These are phyloP conservation scores for Solanum pennellii DNA, from an alignment of 257 asterid genomes.

Conservation along the genomic window DNA sequence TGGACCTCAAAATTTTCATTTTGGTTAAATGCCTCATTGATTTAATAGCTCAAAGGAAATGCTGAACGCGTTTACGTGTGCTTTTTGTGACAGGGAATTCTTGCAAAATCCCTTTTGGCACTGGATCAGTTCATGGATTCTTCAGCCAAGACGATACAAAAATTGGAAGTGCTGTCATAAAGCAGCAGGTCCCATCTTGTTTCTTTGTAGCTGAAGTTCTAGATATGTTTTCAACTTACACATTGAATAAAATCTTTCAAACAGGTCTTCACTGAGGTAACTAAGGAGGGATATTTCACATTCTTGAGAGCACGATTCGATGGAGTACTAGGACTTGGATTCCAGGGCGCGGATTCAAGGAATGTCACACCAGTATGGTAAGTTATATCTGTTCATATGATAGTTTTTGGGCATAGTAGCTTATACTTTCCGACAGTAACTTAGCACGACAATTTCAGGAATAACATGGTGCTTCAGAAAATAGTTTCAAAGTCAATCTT, in stretches of 20 bases:
- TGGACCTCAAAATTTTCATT: neutral
- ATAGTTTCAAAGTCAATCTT: conserved; percentile 9
- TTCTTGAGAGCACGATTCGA: conserved; percentile 18
- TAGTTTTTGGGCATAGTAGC: neutral
- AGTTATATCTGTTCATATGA: neutral
- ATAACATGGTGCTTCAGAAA: conserved; percentile 17
- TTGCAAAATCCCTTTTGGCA: conserved; percentile 18
- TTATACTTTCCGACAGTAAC: neutral
- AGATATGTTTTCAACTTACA: neutral
- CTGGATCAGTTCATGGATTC: conserved; percentile 20
- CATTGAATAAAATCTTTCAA: neutral
- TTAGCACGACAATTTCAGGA: conserved; percentile 8
- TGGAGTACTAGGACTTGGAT: conserved; percentile 35
- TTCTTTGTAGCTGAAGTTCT: neutral
- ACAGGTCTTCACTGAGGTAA: conserved; percentile 22
- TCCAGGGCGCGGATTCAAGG: conserved; percentile 8
- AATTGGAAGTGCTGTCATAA: conserved; percentile 10
- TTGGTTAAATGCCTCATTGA: neutral
- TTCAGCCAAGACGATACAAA: conserved; percentile 13
- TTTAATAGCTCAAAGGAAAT: neutral
- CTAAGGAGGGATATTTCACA: conserved; percentile 12
- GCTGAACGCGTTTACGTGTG: neutral
- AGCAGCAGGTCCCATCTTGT: conserved; percentile 10
- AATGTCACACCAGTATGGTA: conserved; percentile 24
- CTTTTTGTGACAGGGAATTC: conserved; percentile 2